Percentiles rank a stretch among this genome's conserved stretches.
These are phyloP conservation scores for Prosopis cineraria DNA, from an alignment of 306 rosid species.

Conservation along the genomic window DNA sequence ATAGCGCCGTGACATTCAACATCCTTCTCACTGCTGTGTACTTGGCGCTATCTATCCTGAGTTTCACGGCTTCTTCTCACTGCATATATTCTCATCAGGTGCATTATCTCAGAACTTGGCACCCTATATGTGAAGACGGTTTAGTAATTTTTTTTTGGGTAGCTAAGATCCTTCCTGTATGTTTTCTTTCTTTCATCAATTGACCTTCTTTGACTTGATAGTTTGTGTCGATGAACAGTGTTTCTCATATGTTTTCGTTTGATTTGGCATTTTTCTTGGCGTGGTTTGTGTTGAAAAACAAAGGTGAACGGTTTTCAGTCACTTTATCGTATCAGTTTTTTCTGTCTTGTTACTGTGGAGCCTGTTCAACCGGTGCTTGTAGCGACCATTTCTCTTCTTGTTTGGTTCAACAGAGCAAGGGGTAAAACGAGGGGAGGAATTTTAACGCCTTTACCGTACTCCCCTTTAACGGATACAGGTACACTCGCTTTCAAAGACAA, in stretches of 20 bases:
- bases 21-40: not conserved
- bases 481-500: not conserved
- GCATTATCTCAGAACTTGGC: not conserved
- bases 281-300: not conserved
- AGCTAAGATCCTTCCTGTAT: not conserved
- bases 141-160: not conserved
- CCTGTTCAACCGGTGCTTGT: not conserved
- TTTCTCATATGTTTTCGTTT: not conserved
- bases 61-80: conserved; percentile 68
- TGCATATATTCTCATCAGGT: not conserved
- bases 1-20: conserved; percentile 60
- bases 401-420: not conserved
- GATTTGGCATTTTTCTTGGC: not conserved
- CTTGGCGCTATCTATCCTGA: conserved; percentile 90
- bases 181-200: not conserved
- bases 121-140: not conserved
- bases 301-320: not conserved
- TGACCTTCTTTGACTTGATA: not conserved
- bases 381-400: not conserved
- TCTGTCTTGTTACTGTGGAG: not conserved
- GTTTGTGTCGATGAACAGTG: not conserved
- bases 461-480: not conserved
- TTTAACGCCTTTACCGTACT: not conserved
- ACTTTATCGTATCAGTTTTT: not conserved
- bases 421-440: not conserved